Percentiles rank a stretch among this genome's conserved stretches.
Evolutionary conservation across 2,329 filamentous ascomycete species (phyloP).

Genomic region (Cordyceps farinosa): DNA sequence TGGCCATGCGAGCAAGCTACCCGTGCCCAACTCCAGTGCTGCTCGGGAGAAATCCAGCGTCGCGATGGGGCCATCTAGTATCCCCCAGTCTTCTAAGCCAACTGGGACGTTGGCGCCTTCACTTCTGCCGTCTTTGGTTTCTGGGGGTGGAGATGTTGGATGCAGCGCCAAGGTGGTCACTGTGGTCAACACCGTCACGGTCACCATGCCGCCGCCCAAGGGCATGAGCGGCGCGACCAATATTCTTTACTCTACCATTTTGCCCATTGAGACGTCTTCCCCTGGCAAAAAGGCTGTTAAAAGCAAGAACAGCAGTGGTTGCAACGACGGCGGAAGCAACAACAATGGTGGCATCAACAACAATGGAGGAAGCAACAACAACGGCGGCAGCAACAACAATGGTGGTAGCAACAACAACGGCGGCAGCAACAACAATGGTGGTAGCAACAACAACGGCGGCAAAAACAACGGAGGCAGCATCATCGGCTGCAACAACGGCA

Average conservation of each 20-base stretch:
- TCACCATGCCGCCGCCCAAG: not conserved
- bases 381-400: not conserved
- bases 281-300: not conserved
- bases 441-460: not conserved
- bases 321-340: not conserved
- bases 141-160: not conserved
- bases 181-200: slow-evolving; percentile 10
- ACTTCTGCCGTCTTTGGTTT: not conserved
- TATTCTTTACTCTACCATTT: not conserved
- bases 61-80: not conserved
- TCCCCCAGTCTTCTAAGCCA: not conserved
- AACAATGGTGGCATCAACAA: not conserved
- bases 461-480: not conserved
- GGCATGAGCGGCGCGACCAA: not conserved
- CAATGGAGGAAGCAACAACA: not conserved
- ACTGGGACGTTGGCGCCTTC: not conserved
- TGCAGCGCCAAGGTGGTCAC: slow-evolving; percentile 6
- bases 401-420: not conserved
- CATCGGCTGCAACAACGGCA: not conserved
- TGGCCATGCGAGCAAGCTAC: not conserved
- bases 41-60: not conserved
- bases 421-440: not conserved
- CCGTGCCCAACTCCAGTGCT: not conserved
- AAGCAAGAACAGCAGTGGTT: not conserved
- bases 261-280: not conserved